phyloP scores from a whole-genome alignment of 176 grass and related monocot genomes.

The Aegilops speltoides region DNA sequence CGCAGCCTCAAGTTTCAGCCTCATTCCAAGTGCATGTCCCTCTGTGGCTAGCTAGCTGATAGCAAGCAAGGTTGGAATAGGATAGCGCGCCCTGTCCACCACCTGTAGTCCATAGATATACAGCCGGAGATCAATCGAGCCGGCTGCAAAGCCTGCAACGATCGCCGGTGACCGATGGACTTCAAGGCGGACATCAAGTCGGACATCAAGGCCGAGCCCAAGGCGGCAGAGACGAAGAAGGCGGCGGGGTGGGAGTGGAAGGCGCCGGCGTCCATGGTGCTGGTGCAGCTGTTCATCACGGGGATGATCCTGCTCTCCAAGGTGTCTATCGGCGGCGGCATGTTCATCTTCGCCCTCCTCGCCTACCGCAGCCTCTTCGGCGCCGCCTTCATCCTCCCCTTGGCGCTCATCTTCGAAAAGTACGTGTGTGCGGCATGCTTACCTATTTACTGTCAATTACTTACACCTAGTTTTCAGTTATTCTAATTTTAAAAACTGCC shows the following conservation, averaged over 20 bases:
- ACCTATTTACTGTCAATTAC: neutral
- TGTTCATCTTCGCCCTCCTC: constrained; percentile 46
- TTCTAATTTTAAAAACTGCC: neutral
- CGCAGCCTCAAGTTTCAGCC: neutral
- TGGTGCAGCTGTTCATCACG: constrained; percentile 40
- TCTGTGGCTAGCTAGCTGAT: neutral
- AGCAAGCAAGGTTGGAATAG: neutral
- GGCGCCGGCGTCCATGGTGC: constrained; percentile 35
- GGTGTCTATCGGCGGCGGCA: constrained; percentile 28
- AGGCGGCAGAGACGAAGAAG: neutral
- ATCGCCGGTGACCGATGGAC: neutral
- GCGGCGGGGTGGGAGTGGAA: constrained; percentile 23
- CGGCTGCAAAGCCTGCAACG: neutral
- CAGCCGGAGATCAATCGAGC: neutral
- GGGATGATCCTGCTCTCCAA: constrained; percentile 52
- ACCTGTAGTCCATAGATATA: neutral
- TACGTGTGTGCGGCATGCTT: neutral
- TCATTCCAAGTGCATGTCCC: neutral
- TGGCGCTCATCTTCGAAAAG: constrained; percentile 32
- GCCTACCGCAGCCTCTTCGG: constrained; percentile 35
- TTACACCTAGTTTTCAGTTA: neutral
- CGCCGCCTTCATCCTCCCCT: constrained; percentile 33
- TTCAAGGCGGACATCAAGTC: neutral
- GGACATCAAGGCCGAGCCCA: neutral
- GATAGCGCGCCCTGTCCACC: neutral